Evolutionary conservation across 306 rosid genomes (phyloP).

Genomic region (Corylus avellana): DNA sequence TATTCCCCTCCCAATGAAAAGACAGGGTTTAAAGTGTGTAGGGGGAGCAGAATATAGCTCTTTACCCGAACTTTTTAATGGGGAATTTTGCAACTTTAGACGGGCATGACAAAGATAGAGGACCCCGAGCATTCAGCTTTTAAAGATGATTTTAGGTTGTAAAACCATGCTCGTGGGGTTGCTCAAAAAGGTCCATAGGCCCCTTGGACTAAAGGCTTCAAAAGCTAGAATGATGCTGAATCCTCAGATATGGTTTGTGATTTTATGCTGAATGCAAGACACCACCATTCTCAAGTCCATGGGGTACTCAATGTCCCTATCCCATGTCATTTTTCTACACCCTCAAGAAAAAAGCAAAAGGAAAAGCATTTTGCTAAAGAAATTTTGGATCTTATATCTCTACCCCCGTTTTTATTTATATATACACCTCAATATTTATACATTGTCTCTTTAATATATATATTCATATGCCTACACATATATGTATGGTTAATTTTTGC

Average conservation of each 20-base stretch:
- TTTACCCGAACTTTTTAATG: constrained; percentile 41
- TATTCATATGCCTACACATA: neutral
- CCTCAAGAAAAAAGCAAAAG: constrained; percentile 30
- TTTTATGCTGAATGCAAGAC: constrained; percentile 83
- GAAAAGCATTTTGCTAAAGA: constrained; percentile 17
- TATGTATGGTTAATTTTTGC: neutral
- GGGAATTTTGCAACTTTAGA: constrained; percentile 53
- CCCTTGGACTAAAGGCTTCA: constrained; percentile 50
- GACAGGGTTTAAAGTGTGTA: constrained; percentile 30
- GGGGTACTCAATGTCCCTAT: constrained; percentile 52
- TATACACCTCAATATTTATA: constrained; percentile 12
- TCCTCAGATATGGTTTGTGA: constrained; percentile 52
- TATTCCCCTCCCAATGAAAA: constrained; percentile 38
- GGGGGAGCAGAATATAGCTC: constrained; percentile 45
- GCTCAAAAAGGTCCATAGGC: constrained; percentile 48
- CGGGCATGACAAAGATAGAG: constrained; percentile 51
- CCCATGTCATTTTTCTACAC: constrained; percentile 19
- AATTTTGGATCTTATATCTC: constrained; percentile 33
- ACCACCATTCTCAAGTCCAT: constrained; percentile 56
- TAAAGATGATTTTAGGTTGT: constrained; percentile 42
- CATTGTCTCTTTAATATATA: constrained; percentile 26
- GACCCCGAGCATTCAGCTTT: constrained; percentile 32
- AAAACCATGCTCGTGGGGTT: constrained; percentile 61
- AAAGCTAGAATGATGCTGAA: constrained; percentile 76
- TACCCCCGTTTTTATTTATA: neutral